Conservation (phyloP, 2,329 filamentous ascomycete species). For the Triangularia setosa region DNA sequence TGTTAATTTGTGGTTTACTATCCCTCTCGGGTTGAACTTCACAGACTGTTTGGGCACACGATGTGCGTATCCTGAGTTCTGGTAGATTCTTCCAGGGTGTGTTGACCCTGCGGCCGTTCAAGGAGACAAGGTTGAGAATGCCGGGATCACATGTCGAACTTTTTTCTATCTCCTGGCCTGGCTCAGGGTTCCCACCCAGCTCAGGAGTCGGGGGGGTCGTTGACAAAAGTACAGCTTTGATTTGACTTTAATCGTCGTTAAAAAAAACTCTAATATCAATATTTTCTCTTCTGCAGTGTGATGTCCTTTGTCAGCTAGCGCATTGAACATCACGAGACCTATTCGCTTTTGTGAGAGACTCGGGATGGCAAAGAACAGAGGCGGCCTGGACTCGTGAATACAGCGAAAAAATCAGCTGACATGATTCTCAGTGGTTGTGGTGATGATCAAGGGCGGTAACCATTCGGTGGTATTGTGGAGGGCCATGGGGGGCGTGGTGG, state of each 20-base stretch:
- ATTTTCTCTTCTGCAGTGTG: neutral
- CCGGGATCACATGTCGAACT: neutral
- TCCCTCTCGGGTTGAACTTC: too few species aligned
- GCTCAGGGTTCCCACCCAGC: neutral
- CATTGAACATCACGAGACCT: neutral
- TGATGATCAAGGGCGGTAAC: constrained; percentile 4
- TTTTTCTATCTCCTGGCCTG: neutral
- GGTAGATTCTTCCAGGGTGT: neutral
- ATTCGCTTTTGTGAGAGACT: neutral
- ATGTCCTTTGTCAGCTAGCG: neutral
- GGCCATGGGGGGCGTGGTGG: constrained; percentile 7
- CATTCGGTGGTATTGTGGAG: constrained; percentile 22
- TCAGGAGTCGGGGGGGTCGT: neutral
- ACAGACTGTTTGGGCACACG: too few species aligned
- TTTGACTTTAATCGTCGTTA: neutral
- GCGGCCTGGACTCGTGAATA: neutral
- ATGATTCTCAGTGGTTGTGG: neutral
- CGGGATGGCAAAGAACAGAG: neutral
- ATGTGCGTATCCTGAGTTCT: neutral
- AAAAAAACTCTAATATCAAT: neutral
- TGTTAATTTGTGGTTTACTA: too few species aligned
- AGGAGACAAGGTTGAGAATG: neutral
- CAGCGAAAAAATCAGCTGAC: neutral
- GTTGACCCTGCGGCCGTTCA: neutral
- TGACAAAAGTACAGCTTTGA: neutral